A percentile compares a stretch with the other conserved stretches of the same genome.
phyloP scores from a whole-genome alignment of 2,329 filamentous ascomycete genomes.

The Neurospora sp. region DNA sequence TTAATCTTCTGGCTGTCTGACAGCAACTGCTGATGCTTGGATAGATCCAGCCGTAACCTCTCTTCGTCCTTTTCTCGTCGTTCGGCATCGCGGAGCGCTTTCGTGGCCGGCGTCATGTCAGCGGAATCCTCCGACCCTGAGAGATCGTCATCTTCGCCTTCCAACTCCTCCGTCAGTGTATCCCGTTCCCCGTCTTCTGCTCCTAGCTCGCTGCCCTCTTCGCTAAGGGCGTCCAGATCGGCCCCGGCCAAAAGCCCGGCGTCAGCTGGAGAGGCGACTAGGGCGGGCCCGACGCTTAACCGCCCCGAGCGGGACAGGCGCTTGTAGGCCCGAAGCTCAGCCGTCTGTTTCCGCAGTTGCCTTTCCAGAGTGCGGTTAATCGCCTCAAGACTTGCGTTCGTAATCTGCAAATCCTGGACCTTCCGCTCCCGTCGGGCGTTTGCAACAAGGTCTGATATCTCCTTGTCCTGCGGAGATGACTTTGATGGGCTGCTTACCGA shows the following conservation, averaged over 20 bases:
- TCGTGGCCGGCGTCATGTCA: conserved; percentile 29
- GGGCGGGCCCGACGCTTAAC: conserved; percentile 48
- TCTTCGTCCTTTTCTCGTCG: conserved; percentile 69
- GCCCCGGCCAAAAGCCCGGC: conserved; percentile 31
- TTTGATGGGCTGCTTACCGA: conserved; percentile 46
- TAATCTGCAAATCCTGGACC: conserved; percentile 92
- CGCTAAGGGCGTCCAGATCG: conserved; percentile 41
- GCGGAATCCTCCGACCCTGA: conserved; percentile 31
- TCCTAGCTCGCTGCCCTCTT: conserved; percentile 32
- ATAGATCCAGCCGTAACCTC: conserved; percentile 72
- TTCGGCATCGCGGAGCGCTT: conserved; percentile 34
- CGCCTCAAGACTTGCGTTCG: conserved; percentile 85
- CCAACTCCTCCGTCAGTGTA: conserved; percentile 33
- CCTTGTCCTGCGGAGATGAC: conserved; percentile 42
- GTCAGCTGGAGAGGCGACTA: conserved; percentile 31
- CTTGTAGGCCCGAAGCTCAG: conserved; percentile 75
- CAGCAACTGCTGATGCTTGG: conserved; percentile 80
- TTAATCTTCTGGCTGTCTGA: conserved; percentile 92
- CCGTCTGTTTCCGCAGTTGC: conserved; percentile 82
- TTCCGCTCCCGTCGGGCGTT: conserved; percentile 88
- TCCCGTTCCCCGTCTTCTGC: conserved; percentile 42
- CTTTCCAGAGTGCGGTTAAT: conserved; percentile 91
- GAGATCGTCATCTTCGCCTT: conserved; percentile 41
- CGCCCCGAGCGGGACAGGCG: conserved; percentile 75
- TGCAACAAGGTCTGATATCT: conserved; percentile 67